phyloP scores from a whole-genome alignment of 441 rosid genomes.

The Erodium texanum region DNA sequence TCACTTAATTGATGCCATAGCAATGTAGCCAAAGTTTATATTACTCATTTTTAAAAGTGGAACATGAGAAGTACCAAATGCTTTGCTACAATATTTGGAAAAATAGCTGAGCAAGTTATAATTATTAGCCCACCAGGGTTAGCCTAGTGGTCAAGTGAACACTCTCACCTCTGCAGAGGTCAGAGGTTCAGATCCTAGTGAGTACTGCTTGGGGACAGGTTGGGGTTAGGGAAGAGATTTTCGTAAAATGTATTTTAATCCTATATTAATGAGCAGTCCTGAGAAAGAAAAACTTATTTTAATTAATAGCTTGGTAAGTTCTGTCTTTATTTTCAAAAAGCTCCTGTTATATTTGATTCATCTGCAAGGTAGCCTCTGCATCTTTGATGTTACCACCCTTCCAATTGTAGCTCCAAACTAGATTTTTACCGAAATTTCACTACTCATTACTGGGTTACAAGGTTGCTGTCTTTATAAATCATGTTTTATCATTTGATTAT shows the following conservation, averaged over 20 bases:
- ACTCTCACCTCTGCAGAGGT: no score
- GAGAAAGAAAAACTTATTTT: no score
- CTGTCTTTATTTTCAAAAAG: not conserved
- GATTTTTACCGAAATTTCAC: not conserved
- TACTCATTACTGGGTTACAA: not conserved
- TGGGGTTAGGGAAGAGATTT: no score
- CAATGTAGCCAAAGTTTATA: constrained; percentile 38
- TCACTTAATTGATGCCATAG: constrained; percentile 78
- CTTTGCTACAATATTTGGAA: constrained; percentile 43
- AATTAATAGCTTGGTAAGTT: constrained; percentile 5
- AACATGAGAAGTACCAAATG: constrained; percentile 32
- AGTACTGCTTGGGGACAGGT: no score
- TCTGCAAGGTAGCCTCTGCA: not conserved
- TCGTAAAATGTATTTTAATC: no score
- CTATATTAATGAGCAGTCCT: no score
- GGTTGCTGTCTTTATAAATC: not conserved
- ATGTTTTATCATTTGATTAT: constrained; percentile 6
- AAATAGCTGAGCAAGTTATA: constrained; percentile 3
- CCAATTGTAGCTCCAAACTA: constrained; percentile 1
- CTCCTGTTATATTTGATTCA: not conserved
- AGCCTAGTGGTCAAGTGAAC: no score
- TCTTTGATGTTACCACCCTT: constrained; percentile 1
- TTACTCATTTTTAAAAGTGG: constrained; percentile 44
- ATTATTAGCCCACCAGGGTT: no score
- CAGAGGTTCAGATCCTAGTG: no score